A percentile compares a stretch with the other conserved stretches of the same genome.
Evolutionary conservation across 495 filamentous ascomycete genomes (phyloP).

Genomic region (Penicillium turbatum): DNA sequence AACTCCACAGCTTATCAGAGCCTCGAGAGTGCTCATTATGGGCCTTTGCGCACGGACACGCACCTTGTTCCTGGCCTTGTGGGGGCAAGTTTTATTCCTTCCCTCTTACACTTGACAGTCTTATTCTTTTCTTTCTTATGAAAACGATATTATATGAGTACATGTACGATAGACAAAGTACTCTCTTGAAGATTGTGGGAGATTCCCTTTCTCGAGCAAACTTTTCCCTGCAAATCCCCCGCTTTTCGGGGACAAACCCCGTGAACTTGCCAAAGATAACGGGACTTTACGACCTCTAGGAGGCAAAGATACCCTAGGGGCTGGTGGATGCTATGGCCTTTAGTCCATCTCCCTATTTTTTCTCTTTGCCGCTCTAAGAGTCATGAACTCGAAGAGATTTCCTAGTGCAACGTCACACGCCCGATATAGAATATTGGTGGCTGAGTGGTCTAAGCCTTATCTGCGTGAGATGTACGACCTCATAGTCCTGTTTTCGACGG

Average conservation of each 20-base stretch:
- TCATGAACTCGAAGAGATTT: not conserved
- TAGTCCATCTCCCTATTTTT: not conserved
- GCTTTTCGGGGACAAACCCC: not conserved
- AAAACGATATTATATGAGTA: too few relatives aligned
- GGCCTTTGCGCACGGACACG: not conserved
- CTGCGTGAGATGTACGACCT: too few relatives aligned
- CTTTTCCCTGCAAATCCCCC: not conserved
- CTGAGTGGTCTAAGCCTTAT: too few relatives aligned
- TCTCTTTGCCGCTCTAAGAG: not conserved
- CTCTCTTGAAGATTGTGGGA: too few relatives aligned
- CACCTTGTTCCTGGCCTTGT: not conserved
- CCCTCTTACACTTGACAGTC: too few relatives aligned
- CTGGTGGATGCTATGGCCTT: not conserved
- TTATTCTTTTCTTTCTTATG: not conserved
- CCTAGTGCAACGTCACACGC: not conserved
- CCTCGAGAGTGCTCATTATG: not conserved
- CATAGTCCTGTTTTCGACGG: too few relatives aligned
- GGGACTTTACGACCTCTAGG: too few relatives aligned
- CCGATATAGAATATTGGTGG: not conserved
- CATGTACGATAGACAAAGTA: too few relatives aligned
- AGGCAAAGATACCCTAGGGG: too few relatives aligned
- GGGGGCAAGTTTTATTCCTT: not conserved
- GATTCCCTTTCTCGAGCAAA: too few relatives aligned
- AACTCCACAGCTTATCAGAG: conserved; percentile 4
- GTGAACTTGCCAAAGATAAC: not conserved